Conservation (phyloP, 352 stramenopile species). For the Albugo laibachii region DNA sequence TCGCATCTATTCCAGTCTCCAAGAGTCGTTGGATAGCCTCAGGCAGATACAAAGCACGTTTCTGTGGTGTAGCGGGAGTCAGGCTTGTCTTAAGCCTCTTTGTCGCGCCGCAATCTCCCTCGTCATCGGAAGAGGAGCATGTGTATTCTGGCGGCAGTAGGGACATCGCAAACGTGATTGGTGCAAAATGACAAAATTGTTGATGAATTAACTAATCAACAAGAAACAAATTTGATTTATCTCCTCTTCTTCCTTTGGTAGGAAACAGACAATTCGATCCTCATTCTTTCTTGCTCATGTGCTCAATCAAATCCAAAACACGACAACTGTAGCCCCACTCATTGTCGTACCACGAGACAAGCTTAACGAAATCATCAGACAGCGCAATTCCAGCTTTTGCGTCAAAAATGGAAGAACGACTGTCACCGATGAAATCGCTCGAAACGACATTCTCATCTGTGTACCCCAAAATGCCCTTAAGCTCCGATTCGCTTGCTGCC, state of each 20-base stretch:
- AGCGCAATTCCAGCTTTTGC: conserved; percentile 93
- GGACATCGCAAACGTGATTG: conserved; percentile 16
- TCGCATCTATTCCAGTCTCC: conserved; percentile 13
- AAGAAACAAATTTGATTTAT: background rate
- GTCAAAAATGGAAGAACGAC: conserved; percentile 96
- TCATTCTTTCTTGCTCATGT: conserved; percentile 88
- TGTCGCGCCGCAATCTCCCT: conserved; percentile 6
- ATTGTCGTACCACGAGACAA: conserved; percentile 99
- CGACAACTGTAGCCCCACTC: conserved; percentile 97
- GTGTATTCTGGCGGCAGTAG: conserved; percentile 31
- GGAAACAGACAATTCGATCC: background rate
- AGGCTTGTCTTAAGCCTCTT: conserved; percentile 12
- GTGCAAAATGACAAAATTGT: background rate
- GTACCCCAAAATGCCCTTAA: conserved; percentile 98
- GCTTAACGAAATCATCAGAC: conserved; percentile 97
- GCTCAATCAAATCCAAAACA: conserved; percentile 93
- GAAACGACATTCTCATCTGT: conserved; percentile 93
- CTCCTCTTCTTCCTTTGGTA: too few species aligned
- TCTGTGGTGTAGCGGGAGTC: conserved; percentile 6
- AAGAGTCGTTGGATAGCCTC: conserved; percentile 35
- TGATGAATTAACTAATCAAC: background rate
- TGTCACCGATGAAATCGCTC: conserved; percentile 93
- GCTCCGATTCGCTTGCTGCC: conserved; percentile 80
- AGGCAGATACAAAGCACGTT: conserved; percentile 18
- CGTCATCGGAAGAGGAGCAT: conserved; percentile 32